A percentile compares a stretch with the other conserved stretches of the same genome.
Evolutionary conservation across 805 yeast species (phyloP).

Genomic region (Hanseniaspora valbyensis): DNA sequence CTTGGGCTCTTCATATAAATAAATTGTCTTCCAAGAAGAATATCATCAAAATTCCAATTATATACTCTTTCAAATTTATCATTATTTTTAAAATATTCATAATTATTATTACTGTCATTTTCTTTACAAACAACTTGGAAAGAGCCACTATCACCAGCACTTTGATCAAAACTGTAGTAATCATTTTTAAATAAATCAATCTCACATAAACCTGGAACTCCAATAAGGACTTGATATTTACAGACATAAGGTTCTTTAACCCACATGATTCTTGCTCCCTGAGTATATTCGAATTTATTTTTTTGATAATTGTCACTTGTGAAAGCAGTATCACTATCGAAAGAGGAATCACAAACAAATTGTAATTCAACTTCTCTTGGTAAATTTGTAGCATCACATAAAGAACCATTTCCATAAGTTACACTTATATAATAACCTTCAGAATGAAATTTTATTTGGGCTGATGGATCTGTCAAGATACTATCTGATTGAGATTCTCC

Average conservation of each 20-base stretch:
- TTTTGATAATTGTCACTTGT: constrained; percentile 21
- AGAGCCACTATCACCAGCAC: neutral
- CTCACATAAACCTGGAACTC: constrained; percentile 41
- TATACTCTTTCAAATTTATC: neutral
- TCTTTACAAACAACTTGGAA: neutral
- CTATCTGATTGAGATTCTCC: neutral
- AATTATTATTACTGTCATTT: neutral
- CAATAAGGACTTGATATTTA: constrained; percentile 42
- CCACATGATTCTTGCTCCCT: constrained; percentile 25
- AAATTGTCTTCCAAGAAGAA: constrained; percentile 8
- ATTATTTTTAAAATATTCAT: too few relatives aligned
- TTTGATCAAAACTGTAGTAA: too few relatives aligned
- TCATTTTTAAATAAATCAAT: constrained; percentile 25
- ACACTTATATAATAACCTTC: constrained; percentile 30
- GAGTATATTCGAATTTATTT: constrained; percentile 13
- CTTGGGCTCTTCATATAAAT: constrained; percentile 1
- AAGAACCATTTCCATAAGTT: constrained; percentile 39
- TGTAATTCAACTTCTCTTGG: constrained; percentile 46
- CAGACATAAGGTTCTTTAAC: constrained; percentile 48
- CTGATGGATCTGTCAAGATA: neutral
- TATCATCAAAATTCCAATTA: neutral
- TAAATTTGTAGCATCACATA: constrained; percentile 47
- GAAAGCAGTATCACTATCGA: constrained; percentile 20
- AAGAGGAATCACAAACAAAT: constrained; percentile 42
- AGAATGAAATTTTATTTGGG: constrained; percentile 23